phyloP scores from a whole-genome alignment of 2,329 filamentous ascomycete species.

The Colletotrichum somersetense region DNA sequence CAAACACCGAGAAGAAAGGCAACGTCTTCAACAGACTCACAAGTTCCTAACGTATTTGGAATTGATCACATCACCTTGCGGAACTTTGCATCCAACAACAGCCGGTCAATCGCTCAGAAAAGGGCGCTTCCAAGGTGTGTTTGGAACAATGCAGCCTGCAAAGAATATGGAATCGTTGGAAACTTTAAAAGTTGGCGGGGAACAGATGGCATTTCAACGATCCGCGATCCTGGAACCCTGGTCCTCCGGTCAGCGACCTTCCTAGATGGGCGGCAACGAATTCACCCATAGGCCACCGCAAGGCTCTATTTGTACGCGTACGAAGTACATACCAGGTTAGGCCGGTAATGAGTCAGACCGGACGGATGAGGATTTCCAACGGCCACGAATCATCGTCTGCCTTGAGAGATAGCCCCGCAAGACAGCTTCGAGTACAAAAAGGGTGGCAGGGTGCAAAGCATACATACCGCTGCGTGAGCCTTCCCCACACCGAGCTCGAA shows the following conservation, averaged over 20 bases:
- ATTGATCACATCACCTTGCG: no score
- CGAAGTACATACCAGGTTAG: no score
- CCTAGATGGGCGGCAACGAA: slow-evolving; percentile 12
- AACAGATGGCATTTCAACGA: not conserved
- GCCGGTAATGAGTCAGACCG: slow-evolving; percentile 35
- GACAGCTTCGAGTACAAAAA: not conserved
- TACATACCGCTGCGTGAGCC: not conserved
- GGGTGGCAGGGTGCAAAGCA: slow-evolving; percentile 2
- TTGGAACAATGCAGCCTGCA: not conserved
- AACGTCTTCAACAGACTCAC: no score
- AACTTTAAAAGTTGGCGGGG: no score
- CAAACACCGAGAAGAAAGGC: no score
- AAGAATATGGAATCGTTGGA: no score
- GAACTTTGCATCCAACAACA: no score
- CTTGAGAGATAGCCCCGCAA: not conserved
- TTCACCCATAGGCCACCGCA: not conserved
- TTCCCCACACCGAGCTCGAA: not conserved
- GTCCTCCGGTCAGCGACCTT: slow-evolving; percentile 8
- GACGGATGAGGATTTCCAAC: not conserved
- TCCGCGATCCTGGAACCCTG: not conserved
- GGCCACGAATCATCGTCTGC: not conserved
- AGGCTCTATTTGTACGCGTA: not conserved
- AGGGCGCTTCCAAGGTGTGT: not conserved
- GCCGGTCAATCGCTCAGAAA: no score
- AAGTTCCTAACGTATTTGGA: no score